Conservation (phyloP, 139 green algal genomes). For the Nannochloris sp. region DNA sequence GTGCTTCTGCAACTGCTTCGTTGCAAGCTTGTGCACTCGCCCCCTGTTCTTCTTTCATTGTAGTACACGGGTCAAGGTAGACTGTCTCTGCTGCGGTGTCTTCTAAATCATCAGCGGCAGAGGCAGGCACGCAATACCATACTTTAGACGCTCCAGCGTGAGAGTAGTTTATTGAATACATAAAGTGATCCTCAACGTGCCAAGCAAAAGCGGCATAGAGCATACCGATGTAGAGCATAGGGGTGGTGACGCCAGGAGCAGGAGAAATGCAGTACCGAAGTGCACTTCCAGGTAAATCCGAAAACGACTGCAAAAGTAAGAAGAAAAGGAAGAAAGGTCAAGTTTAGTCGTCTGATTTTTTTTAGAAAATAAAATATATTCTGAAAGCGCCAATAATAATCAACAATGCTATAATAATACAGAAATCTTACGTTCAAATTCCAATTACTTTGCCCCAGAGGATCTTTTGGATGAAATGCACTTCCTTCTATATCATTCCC, state of each 20-base stretch:
- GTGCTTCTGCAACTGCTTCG: background rate
- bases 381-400: background rate
- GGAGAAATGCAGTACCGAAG: conserved; percentile 22
- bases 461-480: conserved; percentile 46
- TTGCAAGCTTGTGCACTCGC: background rate
- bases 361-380: conserved; percentile 1
- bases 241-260: conserved; percentile 59
- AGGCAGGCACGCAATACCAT: conserved; percentile 63
- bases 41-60: background rate
- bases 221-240: conserved; percentile 88
- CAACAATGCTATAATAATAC: background rate
- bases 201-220: conserved; percentile 83
- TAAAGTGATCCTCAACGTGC: conserved; percentile 91
- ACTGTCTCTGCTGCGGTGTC: conserved; percentile 22
- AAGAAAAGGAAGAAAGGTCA: background rate
- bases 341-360: too few relatives aligned
- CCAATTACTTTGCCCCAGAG: conserved; percentile 42
- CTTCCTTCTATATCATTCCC: conserved; percentile 70
- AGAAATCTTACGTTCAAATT: conserved; percentile 46
- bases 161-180: conserved; percentile 61
- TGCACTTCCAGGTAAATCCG: conserved; percentile 23
- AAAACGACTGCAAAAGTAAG: conserved; percentile 28
- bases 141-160: conserved; percentile 82
- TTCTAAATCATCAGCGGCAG: conserved; percentile 61
- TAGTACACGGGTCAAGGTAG: background rate